phyloP scores from a whole-genome alignment of 345 rosid species.

The Pistacia integerrima region DNA sequence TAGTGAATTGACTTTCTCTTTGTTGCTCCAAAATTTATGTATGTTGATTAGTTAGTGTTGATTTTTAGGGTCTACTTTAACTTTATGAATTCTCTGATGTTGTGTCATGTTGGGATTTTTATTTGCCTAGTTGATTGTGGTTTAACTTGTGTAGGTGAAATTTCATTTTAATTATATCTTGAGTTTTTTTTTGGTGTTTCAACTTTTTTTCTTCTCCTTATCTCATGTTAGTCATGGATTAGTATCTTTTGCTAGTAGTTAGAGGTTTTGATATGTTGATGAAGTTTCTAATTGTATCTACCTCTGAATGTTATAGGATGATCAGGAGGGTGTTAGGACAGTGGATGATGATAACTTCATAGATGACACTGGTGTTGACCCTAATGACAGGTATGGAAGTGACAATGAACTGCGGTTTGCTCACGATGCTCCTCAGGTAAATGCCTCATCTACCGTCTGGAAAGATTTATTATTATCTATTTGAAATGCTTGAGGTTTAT shows the following conservation, averaged over 20 bases:
- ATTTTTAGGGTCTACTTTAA: background rate
- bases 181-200: background rate
- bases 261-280: background rate
- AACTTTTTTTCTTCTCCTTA: background rate
- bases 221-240: background rate
- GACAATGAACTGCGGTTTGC: slow-evolving; percentile 63
- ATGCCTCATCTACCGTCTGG: background rate
- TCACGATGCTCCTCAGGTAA: slow-evolving; percentile 80
- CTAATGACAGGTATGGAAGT: slow-evolving; percentile 71
- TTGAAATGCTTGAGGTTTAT: background rate
- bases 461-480: background rate
- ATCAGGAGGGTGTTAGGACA: slow-evolving; percentile 81
- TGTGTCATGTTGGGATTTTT: background rate
- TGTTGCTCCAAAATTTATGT: background rate
- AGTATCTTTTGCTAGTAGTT: background rate
- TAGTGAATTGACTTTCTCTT: slow-evolving; percentile 9
- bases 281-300: background rate
- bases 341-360: slow-evolving; percentile 92
- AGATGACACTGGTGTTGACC: slow-evolving; percentile 89
- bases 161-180: background rate
- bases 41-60: background rate
- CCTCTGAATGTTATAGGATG: slow-evolving; percentile 54
- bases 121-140: background rate
- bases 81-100: background rate
- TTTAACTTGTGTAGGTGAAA: background rate